A percentile compares a stretch with the other conserved stretches of the same genome.
Evolutionary conservation across 495 filamentous ascomycete species (phyloP).

Genomic region (Usnea hakonensis): DNA sequence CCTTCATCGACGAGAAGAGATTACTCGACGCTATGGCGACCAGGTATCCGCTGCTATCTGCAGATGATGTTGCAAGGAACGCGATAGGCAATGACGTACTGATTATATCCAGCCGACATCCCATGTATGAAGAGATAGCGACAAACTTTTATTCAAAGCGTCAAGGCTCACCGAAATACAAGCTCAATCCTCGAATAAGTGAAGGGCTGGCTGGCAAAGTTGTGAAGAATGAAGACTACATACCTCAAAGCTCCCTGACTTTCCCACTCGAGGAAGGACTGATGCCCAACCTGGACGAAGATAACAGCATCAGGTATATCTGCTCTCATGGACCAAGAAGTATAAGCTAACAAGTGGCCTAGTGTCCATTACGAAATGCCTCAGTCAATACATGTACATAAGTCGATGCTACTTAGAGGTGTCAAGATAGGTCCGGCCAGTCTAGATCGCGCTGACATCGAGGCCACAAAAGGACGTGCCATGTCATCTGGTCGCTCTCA

Average conservation of each 20-base stretch:
- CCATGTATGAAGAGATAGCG: slow-evolving; percentile 73
- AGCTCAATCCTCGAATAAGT: slow-evolving; percentile 63
- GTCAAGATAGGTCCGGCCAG: slow-evolving; percentile 61
- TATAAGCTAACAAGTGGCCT: slow-evolving; percentile 28
- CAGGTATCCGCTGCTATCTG: slow-evolving; percentile 68
- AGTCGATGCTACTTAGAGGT: slow-evolving; percentile 88
- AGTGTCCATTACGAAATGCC: slow-evolving; percentile 85
- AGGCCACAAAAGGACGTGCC: slow-evolving; percentile 53
- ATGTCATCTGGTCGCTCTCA: slow-evolving; percentile 51
- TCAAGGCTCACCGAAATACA: slow-evolving; percentile 54
- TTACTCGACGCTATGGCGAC: slow-evolving; percentile 75
- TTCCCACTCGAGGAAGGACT: slow-evolving; percentile 55
- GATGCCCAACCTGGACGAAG: slow-evolving; percentile 72
- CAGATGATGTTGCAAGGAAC: slow-evolving; percentile 75
- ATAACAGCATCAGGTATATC: slow-evolving; percentile 72
- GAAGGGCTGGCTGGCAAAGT: slow-evolving; percentile 73
- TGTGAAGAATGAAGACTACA: slow-evolving; percentile 69
- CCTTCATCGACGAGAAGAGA: slow-evolving; percentile 90
- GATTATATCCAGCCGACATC: slow-evolving; percentile 72
- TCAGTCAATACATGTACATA: slow-evolving; percentile 60
- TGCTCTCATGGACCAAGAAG: background rate
- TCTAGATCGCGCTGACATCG: slow-evolving; percentile 65
- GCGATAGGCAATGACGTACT: slow-evolving; percentile 71
- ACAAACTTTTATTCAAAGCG: slow-evolving; percentile 87
- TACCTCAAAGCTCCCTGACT: slow-evolving; percentile 62